Conservation (phyloP, 2,329 filamentous ascomycete genomes). For the Dothideomycetidae sp. region DNA sequence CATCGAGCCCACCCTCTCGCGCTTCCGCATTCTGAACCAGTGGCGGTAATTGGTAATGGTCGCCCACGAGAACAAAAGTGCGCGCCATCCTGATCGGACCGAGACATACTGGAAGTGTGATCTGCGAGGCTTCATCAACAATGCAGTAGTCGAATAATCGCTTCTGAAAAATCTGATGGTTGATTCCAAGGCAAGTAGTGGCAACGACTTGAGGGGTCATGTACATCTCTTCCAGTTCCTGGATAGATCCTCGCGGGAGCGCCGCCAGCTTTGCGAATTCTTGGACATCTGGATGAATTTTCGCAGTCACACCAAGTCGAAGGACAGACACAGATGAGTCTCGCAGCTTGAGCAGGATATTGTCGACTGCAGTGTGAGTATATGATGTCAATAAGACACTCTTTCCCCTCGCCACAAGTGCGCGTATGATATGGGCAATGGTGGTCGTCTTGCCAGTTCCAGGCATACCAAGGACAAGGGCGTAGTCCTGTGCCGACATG, state of each 20-base stretch:
- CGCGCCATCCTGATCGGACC: constrained; percentile 86
- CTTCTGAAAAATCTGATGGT: constrained; percentile 74
- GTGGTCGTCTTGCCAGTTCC: constrained; percentile 97
- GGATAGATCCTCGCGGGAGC: constrained; percentile 58
- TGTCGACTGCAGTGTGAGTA: constrained; percentile 95
- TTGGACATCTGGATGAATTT: constrained; percentile 77
- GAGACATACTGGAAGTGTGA: constrained; percentile 85
- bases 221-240: constrained; percentile 72
- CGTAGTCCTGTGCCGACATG: constrained; percentile 89
- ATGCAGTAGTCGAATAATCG: constrained; percentile 96
- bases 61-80: constrained; percentile 88
- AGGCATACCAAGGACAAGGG: constrained; percentile 94
- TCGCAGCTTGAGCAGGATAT: constrained; percentile 85
- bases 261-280: constrained; percentile 70
- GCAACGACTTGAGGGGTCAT: constrained; percentile 79
- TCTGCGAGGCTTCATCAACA: constrained; percentile 94
- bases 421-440: constrained; percentile 90
- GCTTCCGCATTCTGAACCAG: constrained; percentile 88
- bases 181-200: constrained; percentile 86
- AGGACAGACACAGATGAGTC: constrained; percentile 53
- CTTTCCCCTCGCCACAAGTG: constrained; percentile 76
- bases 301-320: constrained; percentile 70
- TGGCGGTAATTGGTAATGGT: constrained; percentile 91
- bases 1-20: constrained; percentile 69
- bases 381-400: constrained; percentile 89